Evolutionary conservation across 2,329 filamentous ascomycete species (phyloP).

Genomic region (Verticillium klebahnii): DNA sequence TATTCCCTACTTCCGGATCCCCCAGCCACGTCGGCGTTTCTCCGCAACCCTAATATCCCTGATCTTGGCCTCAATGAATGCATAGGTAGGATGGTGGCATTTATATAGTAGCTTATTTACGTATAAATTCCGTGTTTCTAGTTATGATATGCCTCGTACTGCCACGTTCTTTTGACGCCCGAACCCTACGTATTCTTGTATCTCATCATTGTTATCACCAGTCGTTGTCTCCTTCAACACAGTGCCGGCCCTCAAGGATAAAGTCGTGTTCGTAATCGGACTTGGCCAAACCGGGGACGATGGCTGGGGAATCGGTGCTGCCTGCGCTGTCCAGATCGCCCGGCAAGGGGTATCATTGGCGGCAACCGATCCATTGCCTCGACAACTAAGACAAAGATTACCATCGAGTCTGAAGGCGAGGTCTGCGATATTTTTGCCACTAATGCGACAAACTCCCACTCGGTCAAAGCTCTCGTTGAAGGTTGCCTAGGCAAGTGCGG

Average conservation of each 20-base stretch:
- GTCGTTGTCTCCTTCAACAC: too few relatives aligned
- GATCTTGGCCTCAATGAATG: too few relatives aligned
- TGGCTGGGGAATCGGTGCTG: slow-evolving; percentile 47
- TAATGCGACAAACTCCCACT: slow-evolving; percentile 46
- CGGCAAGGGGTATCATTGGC: slow-evolving; percentile 45
- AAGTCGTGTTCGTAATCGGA: slow-evolving; percentile 40
- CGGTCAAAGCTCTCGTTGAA: slow-evolving; percentile 49
- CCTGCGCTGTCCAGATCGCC: slow-evolving; percentile 42
- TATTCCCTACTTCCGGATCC: too few relatives aligned
- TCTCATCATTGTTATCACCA: too few relatives aligned
- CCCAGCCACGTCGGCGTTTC: too few relatives aligned
- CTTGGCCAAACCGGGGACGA: slow-evolving; percentile 38
- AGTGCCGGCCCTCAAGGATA: slow-evolving; percentile 34
- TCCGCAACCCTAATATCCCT: too few relatives aligned
- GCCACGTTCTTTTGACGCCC: too few relatives aligned
- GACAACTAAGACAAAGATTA: slow-evolving; percentile 32
- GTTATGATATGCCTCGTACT: too few relatives aligned
- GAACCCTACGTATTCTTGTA: too few relatives aligned
- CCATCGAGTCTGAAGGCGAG: slow-evolving; percentile 28
- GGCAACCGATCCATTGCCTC: slow-evolving; percentile 41
- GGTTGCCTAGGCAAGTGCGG: slow-evolving; percentile 47
- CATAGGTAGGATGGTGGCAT: too few relatives aligned
- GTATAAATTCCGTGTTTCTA: too few relatives aligned
- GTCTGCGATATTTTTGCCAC: slow-evolving; percentile 34
- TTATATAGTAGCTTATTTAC: too few relatives aligned